Percentiles rank a stretch among this genome's conserved stretches.
These are phyloP conservation scores for Lactifluus echinatus DNA, from an alignment of 768 basidiomycete species.

Conservation along the genomic window DNA sequence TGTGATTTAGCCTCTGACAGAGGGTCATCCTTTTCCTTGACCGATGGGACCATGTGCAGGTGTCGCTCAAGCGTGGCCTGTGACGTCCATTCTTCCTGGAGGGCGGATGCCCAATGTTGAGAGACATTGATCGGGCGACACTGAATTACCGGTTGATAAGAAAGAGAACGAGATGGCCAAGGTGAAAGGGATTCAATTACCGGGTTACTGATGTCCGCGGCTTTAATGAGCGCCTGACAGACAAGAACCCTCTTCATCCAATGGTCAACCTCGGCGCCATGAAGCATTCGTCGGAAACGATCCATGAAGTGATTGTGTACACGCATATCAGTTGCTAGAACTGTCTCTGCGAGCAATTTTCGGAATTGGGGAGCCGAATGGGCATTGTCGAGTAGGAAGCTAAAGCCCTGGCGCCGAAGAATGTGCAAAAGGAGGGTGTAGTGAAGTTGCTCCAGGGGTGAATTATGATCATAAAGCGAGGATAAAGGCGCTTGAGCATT, in stretches of 20 bases:
- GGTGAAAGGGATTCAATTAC: slow-evolving; percentile 40
- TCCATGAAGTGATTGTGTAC: slow-evolving; percentile 81
- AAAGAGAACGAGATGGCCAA: not conserved
- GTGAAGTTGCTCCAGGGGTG: slow-evolving; percentile 90
- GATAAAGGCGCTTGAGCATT: slow-evolving; percentile 89
- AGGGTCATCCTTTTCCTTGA: slow-evolving; percentile 39
- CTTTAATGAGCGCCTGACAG: slow-evolving; percentile 91
- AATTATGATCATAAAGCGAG: slow-evolving; percentile 79
- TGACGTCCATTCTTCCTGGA: slow-evolving; percentile 84
- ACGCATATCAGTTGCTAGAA: slow-evolving; percentile 93
- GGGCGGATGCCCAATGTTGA: slow-evolving; percentile 83
- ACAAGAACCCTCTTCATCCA: slow-evolving; percentile 49
- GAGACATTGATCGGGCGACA: slow-evolving; percentile 89
- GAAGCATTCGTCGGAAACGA: slow-evolving; percentile 45
- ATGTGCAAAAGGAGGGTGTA: slow-evolving; percentile 70
- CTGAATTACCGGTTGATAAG: slow-evolving; percentile 35
- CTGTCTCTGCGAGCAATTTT: slow-evolving; percentile 67
- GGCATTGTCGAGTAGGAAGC: slow-evolving; percentile 53
- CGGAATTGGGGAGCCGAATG: slow-evolving; percentile 44
- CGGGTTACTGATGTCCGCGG: slow-evolving; percentile 97
- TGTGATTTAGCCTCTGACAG: slow-evolving; percentile 72
- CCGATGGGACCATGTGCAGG: slow-evolving; percentile 56
- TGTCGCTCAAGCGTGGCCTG: slow-evolving; percentile 83
- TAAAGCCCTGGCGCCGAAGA: slow-evolving; percentile 74
- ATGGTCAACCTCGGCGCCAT: slow-evolving; percentile 32